Conservation (phyloP, 441 rosid genomes). For the Bruguiera hainesii region DNA sequence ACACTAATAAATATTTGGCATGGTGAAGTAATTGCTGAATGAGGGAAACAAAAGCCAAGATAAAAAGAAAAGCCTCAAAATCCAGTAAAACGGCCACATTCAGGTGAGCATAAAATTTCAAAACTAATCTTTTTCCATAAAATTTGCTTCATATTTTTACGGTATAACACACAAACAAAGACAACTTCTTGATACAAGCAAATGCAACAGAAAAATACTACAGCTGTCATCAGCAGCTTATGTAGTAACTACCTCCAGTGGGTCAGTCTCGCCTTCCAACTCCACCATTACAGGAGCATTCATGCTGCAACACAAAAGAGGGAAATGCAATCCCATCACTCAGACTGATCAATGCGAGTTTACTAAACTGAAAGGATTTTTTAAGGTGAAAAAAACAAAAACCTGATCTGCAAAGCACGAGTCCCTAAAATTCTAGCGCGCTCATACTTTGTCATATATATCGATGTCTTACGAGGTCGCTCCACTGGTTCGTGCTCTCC, state of each 20-base stretch:
- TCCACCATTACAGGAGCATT: slow-evolving; percentile 99
- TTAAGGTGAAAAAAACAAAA: not conserved
- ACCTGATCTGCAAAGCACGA: slow-evolving; percentile 81
- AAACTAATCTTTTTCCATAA: not conserved
- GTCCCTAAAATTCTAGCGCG: slow-evolving; percentile 92
- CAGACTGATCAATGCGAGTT: not conserved
- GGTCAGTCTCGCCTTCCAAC: slow-evolving; percentile 89
- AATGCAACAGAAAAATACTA: not conserved
- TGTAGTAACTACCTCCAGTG: slow-evolving; percentile 54
- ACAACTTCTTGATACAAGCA: not conserved
- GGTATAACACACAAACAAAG: not conserved
- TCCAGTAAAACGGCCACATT: not conserved
- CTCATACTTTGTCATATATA: slow-evolving; percentile 79
- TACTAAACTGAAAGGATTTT: not conserved
- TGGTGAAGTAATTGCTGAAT: too few species aligned
- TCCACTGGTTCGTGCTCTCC: slow-evolving; percentile 40
- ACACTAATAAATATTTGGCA: not conserved
- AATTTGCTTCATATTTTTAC: not conserved
- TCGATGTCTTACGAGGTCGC: slow-evolving; percentile 59
- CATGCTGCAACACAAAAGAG: slow-evolving; percentile 47
- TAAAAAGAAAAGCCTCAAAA: not conserved
- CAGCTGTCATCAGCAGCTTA: not conserved
- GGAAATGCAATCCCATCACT: not conserved
- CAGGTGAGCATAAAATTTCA: not conserved
- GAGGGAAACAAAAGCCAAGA: too few species aligned